Base-by-base conservation (phyloP, 352 stramenopile species). In the Phytophthora uliginosa region DNA sequence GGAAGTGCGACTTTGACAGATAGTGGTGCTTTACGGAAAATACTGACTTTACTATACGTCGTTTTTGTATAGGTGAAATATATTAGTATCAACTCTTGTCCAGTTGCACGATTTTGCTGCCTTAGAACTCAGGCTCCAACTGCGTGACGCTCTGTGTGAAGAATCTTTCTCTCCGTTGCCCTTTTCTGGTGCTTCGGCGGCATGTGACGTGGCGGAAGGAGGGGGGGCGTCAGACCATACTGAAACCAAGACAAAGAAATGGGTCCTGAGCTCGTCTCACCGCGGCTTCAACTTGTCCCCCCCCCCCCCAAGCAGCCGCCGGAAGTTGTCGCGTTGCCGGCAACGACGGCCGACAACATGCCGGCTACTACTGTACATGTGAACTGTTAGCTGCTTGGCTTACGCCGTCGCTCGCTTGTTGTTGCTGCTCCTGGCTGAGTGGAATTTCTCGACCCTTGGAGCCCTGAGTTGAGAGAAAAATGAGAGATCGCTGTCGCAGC, bases 181-280 rank as follows among this genome's bases (percentile, higher is more conserved):
- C 38, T 45, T 45, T n/a, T 60, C 52, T 65, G 61, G 52, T 75
- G 68, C 68, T 71, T 75, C 62, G 66, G 56, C 51, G 48, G 34
- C 69, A 76, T 72, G 69, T 72, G 69, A 76, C 63, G 63, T 22
- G 63, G 64, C 69, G 54, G 58, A 62, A 58, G 55, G 56, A 76
- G 64, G 60, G 66, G 24, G 48, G 38, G 64, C n/a, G 47, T 24
- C 51, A 40, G 51, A 10, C 42, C 60, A 33, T 74, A 71, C 61
- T 59, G 64, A 76, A 36, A 28, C 5, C 56, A 63, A 76, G 55
- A 36, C 18, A 53, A 70, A 76, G 33, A 67, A 47, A 71, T 60
- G 55, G 55, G 50, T 63, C 67, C 69, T 34, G 31, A 20, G 40
- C 55, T 66, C 47, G 62, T 58, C 55, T 74, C 67, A 51, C 45